Conservation (phyloP, 2,329 filamentous ascomycete genomes). For the Aureobasidium namibiae region DNA sequence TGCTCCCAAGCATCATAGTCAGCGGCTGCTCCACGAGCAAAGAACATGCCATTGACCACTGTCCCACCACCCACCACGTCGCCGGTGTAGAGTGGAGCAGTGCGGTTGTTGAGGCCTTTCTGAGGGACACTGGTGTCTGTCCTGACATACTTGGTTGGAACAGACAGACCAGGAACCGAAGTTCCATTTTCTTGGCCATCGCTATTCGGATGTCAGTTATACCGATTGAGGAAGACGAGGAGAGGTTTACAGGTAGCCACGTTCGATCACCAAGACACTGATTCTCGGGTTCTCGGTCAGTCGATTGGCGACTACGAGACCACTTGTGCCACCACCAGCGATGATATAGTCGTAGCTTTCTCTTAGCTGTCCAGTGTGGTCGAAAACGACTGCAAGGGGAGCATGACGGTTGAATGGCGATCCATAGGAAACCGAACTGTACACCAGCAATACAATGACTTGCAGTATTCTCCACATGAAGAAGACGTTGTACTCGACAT, state of each 20-base stretch:
- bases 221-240: background rate
- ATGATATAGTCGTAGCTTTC: slow-evolving; percentile 30
- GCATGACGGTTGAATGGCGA: background rate
- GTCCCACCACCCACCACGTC: slow-evolving; percentile 6
- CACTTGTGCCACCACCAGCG: slow-evolving; percentile 31
- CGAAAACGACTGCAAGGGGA: background rate
- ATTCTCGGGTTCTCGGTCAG: slow-evolving; percentile 17
- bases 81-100: background rate
- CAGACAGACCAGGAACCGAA: slow-evolving; percentile 8
- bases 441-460: background rate
- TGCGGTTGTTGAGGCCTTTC: slow-evolving; percentile 3
- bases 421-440: too few species aligned
- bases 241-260: background rate
- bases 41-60: slow-evolving; percentile 11
- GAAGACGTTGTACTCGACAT: background rate
- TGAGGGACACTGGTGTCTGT: slow-evolving; percentile 7
- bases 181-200: slow-evolving; percentile 14
- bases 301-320: slow-evolving; percentile 29
- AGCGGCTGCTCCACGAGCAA: slow-evolving; percentile 9
- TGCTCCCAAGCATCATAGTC: slow-evolving; percentile 10
- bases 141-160: slow-evolving; percentile 2
- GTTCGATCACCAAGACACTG: slow-evolving; percentile 14
- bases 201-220: background rate
- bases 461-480: background rate
- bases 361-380: background rate